phyloP scores from a whole-genome alignment of 164 flowering plant species.

The Santalum album region DNA sequence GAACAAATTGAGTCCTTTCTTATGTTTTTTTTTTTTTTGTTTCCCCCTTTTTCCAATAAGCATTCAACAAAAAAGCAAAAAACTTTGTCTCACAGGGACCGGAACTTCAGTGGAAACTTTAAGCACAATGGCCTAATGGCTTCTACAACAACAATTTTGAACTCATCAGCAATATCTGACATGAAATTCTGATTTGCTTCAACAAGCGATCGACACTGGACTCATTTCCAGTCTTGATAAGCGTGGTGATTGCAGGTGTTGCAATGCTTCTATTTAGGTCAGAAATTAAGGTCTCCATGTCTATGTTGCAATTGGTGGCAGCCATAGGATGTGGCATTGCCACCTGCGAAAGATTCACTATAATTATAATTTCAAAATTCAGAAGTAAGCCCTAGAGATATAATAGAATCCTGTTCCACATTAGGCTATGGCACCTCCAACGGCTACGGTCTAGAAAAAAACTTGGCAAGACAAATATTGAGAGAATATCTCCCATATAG shows the following conservation, averaged over 20 bases:
- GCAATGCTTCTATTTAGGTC: slow-evolving; percentile 98
- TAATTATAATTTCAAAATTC: no score
- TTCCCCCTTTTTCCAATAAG: no score
- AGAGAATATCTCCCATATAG: no score
- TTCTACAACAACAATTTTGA: slow-evolving; percentile 97
- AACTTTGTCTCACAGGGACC: slow-evolving; percentile 94
- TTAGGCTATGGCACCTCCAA: no score
- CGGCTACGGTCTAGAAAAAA: no score
- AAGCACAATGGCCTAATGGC: slow-evolving; percentile 91
- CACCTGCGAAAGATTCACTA: slow-evolving; percentile 46
- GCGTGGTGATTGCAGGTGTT: slow-evolving; percentile 93
- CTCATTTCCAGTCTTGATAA: slow-evolving; percentile 95
- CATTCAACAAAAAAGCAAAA: no score
- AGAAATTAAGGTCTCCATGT: slow-evolving; percentile 96
- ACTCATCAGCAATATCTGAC: slow-evolving; percentile 99
- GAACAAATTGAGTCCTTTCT: no score
- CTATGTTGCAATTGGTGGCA: slow-evolving; percentile 94
- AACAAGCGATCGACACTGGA: slow-evolving; percentile 94
- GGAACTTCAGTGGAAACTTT: slow-evolving; percentile 89
- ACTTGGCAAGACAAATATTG: no score
- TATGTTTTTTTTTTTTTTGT: no score
- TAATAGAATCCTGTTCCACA: no score
- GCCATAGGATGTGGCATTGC: slow-evolving; percentile 99
- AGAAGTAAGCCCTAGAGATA: no score
- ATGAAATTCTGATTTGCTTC: slow-evolving; percentile 97